These are phyloP conservation scores for Calonectria multiphialidica DNA, from an alignment of 2,329 filamentous ascomycete genomes.

Conservation along the genomic window DNA sequence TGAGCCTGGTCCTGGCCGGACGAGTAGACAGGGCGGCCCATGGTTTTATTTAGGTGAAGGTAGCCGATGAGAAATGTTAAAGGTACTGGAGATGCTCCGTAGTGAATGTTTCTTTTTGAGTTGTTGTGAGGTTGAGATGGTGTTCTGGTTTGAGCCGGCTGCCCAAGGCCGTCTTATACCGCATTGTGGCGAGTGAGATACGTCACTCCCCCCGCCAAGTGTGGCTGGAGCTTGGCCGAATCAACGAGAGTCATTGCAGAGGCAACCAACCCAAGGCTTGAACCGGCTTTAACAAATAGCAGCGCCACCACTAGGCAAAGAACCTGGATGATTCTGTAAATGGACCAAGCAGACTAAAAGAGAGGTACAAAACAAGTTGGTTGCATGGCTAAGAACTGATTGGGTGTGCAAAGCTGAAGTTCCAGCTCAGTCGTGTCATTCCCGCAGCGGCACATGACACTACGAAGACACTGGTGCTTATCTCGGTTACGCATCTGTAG, in stretches of 20 bases:
- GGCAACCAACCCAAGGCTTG: background rate
- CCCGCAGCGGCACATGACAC: background rate
- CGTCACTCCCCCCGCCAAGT: constrained; percentile 35
- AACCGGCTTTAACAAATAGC: background rate
- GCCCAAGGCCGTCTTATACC: constrained; percentile 38
- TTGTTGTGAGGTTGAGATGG: background rate
- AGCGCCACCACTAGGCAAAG: background rate
- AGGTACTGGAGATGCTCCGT: background rate
- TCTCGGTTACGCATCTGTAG: background rate
- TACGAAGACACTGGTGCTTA: too few relatives aligned
- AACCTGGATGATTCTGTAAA: background rate
- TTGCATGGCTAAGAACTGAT: background rate
- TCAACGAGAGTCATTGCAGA: background rate
- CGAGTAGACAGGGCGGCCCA: constrained; percentile 45
- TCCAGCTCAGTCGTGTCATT: background rate
- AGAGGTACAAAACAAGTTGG: background rate
- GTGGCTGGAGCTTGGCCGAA: constrained; percentile 36
- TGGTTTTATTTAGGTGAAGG: constrained; percentile 24
- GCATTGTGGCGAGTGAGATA: constrained; percentile 41
- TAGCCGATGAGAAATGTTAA: background rate
- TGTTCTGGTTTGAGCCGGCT: background rate
- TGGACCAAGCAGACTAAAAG: background rate
- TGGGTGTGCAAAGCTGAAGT: background rate
- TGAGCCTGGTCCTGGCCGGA: constrained; percentile 23
- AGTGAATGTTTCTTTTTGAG: background rate